phyloP scores from a whole-genome alignment of 1,284 basidiomycete genomes.

The Moesziomyces sp. region DNA sequence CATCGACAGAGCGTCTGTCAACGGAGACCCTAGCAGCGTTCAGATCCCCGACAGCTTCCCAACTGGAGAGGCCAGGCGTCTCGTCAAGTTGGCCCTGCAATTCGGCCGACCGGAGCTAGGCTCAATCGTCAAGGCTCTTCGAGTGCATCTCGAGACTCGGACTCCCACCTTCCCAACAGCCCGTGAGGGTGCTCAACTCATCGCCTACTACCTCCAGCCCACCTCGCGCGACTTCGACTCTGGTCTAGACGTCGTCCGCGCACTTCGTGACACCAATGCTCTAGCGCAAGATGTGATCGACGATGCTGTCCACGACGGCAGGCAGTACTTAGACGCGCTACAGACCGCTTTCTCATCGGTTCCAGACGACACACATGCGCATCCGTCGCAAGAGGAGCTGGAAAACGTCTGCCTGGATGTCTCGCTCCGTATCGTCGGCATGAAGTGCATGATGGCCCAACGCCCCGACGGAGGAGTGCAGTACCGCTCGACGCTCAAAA shows the following conservation, averaged over 20 bases:
- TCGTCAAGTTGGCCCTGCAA: slow-evolving; percentile 20
- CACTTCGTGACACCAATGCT: slow-evolving; percentile 36
- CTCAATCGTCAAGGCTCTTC: slow-evolving; percentile 30
- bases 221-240: slow-evolving; percentile 30
- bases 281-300: slow-evolving; percentile 28
- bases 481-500: slow-evolving; percentile 37
- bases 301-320: slow-evolving; percentile 29
- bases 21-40: slow-evolving; percentile 1
- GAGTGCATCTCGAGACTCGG: slow-evolving; percentile 23
- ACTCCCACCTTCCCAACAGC: slow-evolving; percentile 37
- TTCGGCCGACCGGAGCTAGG: slow-evolving; percentile 21
- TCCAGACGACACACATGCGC: not conserved
- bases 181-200: slow-evolving; percentile 35
- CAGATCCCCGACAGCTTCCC: slow-evolving; percentile 27
- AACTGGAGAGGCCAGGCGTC: slow-evolving; percentile 28
- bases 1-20: not conserved
- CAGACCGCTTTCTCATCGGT: slow-evolving; percentile 2
- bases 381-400: slow-evolving; percentile 12
- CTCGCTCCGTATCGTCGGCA: slow-evolving; percentile 29
- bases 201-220: slow-evolving; percentile 37
- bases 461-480: slow-evolving; percentile 27
- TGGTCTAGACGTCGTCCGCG: slow-evolving; percentile 36
- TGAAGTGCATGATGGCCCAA: slow-evolving; percentile 29
- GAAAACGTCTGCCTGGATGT: slow-evolving; percentile 35
- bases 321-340: slow-evolving; percentile 13